These are phyloP conservation scores for Corrigiola litoralis DNA, from an alignment of 179 eudicot species.

Conservation along the genomic window DNA sequence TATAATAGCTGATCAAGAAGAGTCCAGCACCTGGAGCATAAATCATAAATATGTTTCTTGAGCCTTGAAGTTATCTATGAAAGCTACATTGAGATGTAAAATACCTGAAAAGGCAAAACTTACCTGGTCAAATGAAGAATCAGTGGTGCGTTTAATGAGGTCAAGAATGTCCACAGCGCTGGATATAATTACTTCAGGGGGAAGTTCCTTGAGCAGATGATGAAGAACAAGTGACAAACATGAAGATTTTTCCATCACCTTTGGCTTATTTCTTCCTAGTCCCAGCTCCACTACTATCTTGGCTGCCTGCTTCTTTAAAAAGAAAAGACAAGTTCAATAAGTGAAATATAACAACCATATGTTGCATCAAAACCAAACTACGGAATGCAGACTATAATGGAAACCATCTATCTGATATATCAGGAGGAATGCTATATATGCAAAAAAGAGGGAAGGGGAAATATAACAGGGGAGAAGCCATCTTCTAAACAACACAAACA, in stretches of 20 bases:
- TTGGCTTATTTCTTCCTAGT: slow-evolving; percentile 29
- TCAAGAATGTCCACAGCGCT: slow-evolving; percentile 49
- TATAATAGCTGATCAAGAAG: slow-evolving; percentile 17
- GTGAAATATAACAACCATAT: too few species aligned
- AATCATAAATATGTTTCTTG: not conserved
- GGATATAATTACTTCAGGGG: slow-evolving; percentile 39
- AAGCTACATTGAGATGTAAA: not conserved
- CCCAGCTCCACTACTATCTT: slow-evolving; percentile 40
- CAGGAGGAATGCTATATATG: not conserved
- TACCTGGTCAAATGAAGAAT: slow-evolving; percentile 53
- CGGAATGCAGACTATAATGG: not conserved
- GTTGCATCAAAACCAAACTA: not conserved
- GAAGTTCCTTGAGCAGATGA: slow-evolving; percentile 68
- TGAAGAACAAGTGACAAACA: slow-evolving; percentile 56
- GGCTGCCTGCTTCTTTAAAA: slow-evolving; percentile 27
- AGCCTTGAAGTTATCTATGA: not conserved
- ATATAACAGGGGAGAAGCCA: too few species aligned
- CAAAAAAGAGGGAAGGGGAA: too few species aligned
- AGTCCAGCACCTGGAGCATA: slow-evolving; percentile 6
- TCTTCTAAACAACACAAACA: too few species aligned
- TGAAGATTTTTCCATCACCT: slow-evolving; percentile 28
- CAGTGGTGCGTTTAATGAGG: slow-evolving; percentile 45
- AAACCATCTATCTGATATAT: not conserved
- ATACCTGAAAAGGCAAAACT: too few species aligned
- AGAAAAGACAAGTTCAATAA: slow-evolving; percentile 1